phyloP scores from a whole-genome alignment of 352 stramenopile genomes.

The Saprolegnia diclina region DNA sequence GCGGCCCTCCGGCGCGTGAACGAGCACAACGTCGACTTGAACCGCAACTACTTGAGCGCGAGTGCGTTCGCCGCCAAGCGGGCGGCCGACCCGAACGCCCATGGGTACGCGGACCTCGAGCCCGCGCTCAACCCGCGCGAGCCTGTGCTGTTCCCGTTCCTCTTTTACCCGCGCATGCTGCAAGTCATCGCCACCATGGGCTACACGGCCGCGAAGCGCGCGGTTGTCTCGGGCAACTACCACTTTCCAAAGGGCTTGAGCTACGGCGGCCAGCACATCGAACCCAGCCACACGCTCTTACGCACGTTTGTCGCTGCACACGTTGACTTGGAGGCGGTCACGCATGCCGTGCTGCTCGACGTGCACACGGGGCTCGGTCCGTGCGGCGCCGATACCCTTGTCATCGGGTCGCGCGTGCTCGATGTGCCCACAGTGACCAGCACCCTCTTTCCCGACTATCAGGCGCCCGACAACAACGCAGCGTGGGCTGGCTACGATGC shows the following conservation, averaged over 20 bases:
- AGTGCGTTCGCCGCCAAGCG: constrained; percentile 45
- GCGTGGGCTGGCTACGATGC: constrained; percentile 23
- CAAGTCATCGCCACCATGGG: constrained; percentile 35
- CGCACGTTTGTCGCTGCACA: constrained; percentile 46
- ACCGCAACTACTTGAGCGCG: constrained; percentile 81
- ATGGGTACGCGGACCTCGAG: background rate
- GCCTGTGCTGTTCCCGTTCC: background rate
- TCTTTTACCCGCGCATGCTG: constrained; percentile 28
- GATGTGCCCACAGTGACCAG: background rate
- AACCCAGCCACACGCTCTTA: constrained; percentile 63
- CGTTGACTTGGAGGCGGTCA: background rate
- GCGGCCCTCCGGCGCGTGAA: constrained; percentile 61
- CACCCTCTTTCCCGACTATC: constrained; percentile 30
- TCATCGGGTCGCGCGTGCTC: background rate
- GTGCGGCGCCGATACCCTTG: constrained; percentile 40
- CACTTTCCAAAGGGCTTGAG: constrained; percentile 73
- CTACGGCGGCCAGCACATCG: constrained; percentile 72
- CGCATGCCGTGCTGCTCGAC: background rate
- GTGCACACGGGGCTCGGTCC: constrained; percentile 71
- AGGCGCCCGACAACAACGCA: constrained; percentile 28
- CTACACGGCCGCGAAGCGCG: constrained; percentile 57
- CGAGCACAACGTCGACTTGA: constrained; percentile 93
- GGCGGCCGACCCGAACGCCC: constrained; percentile 59
- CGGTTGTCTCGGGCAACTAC: constrained; percentile 87
- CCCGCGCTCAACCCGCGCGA: background rate